Evolutionary conservation across 768 basidiomycete genomes (phyloP).

Genomic region (Cubamyces sp.): DNA sequence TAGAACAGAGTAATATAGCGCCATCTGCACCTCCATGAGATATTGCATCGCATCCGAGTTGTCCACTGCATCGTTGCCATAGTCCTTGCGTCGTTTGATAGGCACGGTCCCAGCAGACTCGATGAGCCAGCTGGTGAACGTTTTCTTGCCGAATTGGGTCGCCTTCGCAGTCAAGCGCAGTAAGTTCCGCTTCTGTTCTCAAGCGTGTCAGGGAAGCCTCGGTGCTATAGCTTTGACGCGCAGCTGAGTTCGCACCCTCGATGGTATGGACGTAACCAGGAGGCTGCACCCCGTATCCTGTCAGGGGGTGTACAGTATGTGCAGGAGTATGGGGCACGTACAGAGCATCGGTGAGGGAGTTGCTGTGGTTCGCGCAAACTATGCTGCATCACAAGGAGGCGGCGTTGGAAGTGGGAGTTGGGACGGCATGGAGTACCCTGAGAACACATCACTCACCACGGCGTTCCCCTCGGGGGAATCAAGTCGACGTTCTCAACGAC

Average conservation of each 20-base stretch:
- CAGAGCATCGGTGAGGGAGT: constrained; percentile 87
- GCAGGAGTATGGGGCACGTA: constrained; percentile 40
- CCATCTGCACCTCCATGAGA: constrained; percentile 59
- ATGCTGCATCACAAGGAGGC: constrained; percentile 51
- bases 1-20: background rate
- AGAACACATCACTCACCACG: constrained; percentile 56
- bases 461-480: constrained; percentile 72
- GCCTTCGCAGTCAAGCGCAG: constrained; percentile 87
- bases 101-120: constrained; percentile 89
- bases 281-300: constrained; percentile 46
- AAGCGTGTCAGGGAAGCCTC: constrained; percentile 9
- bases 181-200: constrained; percentile 68
- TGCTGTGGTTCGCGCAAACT: constrained; percentile 85
- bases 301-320: background rate
- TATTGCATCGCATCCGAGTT: constrained; percentile 72
- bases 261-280: constrained; percentile 73
- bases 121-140: constrained; percentile 90
- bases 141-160: constrained; percentile 80
- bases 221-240: constrained; percentile 48
- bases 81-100: constrained; percentile 77
- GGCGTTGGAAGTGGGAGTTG: background rate
- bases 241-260: too few species aligned
- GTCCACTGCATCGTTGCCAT: constrained; percentile 54
- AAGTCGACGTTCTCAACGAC: constrained; percentile 78
- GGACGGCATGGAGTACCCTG: background rate